Percentiles rank a stretch among this genome's conserved stretches.
These are phyloP conservation scores for Pythium phragmitis DNA, from an alignment of 352 stramenopile genomes.

Conservation along the genomic window DNA sequence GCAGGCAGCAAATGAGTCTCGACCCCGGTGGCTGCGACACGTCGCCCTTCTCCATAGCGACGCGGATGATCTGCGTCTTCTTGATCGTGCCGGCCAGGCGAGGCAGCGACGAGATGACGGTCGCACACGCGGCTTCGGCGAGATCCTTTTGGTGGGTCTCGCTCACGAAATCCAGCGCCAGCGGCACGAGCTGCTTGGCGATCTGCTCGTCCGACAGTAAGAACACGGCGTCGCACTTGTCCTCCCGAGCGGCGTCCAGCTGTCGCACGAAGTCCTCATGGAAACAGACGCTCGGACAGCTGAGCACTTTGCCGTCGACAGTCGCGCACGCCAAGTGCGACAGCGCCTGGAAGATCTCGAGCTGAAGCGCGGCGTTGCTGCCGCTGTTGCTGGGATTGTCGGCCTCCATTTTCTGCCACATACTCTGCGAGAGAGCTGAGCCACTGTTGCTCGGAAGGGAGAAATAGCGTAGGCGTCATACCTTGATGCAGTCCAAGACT, in stretches of 20 bases:
- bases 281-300: slow-evolving; percentile 50
- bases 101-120: slow-evolving; percentile 55
- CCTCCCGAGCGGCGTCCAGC: slow-evolving; percentile 42
- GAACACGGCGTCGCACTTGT: slow-evolving; percentile 64
- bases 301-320: slow-evolving; percentile 69
- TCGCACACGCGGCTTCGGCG: slow-evolving; percentile 60
- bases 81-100: slow-evolving; percentile 59
- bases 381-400: slow-evolving; percentile 34
- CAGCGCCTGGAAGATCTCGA: slow-evolving; percentile 65
- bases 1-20: slow-evolving; percentile 73
- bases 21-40: slow-evolving; percentile 76
- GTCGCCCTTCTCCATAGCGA: slow-evolving; percentile 83
- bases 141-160: slow-evolving; percentile 82
- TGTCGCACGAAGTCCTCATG: slow-evolving; percentile 64
- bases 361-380: slow-evolving; percentile 33
- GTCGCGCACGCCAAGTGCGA: slow-evolving; percentile 56
- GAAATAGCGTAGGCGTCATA: slow-evolving; percentile 13
- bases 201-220: slow-evolving; percentile 78
- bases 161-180: slow-evolving; percentile 67
- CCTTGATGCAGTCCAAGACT: slow-evolving; percentile 78
- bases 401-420: slow-evolving; percentile 69
- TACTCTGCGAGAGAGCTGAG: neutral
- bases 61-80: slow-evolving; percentile 84
- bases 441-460: neutral
- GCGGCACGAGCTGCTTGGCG: slow-evolving; percentile 62